Percentiles rank a stretch among this genome's conserved stretches.
These are phyloP conservation scores for Clohesyomyces aquaticus DNA, from an alignment of 495 filamentous ascomycete genomes.

Conservation along the genomic window DNA sequence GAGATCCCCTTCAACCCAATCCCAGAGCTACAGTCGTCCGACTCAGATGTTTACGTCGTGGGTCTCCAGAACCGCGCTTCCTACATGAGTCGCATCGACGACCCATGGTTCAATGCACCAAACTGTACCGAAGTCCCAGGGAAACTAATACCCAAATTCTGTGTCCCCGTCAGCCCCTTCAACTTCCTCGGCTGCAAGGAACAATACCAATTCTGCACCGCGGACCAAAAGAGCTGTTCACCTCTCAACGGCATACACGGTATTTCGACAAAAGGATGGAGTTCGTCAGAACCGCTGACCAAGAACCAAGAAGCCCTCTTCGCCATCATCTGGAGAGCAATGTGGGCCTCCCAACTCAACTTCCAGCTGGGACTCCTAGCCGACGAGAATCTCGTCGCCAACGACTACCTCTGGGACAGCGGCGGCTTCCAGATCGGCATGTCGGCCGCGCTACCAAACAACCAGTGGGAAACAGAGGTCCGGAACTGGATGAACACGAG, in stretches of 20 bases:
- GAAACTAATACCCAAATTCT: neutral
- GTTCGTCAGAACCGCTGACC: neutral
- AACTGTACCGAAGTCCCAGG: neutral
- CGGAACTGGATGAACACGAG: conserved; percentile 30
- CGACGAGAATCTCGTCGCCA: conserved; percentile 15
- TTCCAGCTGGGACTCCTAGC: conserved; percentile 16
- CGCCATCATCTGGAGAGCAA: conserved; percentile 16
- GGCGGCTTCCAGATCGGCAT: conserved; percentile 2
- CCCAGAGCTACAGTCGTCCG: conserved; percentile 7
- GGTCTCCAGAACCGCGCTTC: conserved; percentile 3
- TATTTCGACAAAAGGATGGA: neutral
- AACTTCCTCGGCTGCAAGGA: conserved; percentile 30
- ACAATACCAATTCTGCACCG: conserved; percentile 27
- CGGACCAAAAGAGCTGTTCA: conserved; percentile 6
- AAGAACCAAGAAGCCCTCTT: conserved; percentile 16
- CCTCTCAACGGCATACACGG: conserved; percentile 10
- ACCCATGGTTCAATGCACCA: conserved; percentile 17
- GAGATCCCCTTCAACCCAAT: conserved; percentile 17
- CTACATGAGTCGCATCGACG: conserved; percentile 8
- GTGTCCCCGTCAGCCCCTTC: neutral
- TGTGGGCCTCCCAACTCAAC: conserved; percentile 19
- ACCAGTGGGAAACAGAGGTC: conserved; percentile 33
- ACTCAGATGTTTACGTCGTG: conserved; percentile 12
- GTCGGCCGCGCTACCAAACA: conserved; percentile 4
- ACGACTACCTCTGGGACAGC: conserved; percentile 33